Evolutionary conservation across 2,329 filamentous ascomycete genomes (phyloP).

Genomic region (Fonsecaea monophora): DNA sequence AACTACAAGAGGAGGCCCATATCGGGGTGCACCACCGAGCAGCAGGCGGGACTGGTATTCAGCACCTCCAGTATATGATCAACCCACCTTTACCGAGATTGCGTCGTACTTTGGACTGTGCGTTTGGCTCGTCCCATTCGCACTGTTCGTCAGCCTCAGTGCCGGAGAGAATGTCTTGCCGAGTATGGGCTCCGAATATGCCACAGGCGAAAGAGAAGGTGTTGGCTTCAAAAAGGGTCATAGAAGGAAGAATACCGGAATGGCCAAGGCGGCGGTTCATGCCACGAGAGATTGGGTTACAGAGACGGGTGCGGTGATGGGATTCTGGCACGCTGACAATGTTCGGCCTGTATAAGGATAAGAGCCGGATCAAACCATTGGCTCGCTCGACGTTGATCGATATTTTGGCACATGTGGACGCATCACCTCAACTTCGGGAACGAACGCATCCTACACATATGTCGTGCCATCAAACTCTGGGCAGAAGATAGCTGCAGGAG

Average conservation of each 20-base stretch:
- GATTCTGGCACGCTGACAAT: conserved; percentile 66
- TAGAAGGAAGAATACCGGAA: conserved; percentile 61
- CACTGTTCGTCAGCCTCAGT: conserved; percentile 90
- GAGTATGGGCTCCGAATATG: conserved; percentile 82
- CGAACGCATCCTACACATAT: background rate
- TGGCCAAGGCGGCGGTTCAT: conserved; percentile 70
- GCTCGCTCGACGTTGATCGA: background rate
- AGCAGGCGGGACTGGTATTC: conserved; percentile 46
- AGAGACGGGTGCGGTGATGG: conserved; percentile 68
- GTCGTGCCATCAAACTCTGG: background rate
- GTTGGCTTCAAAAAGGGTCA: conserved; percentile 42
- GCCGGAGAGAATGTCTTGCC: conserved; percentile 95
- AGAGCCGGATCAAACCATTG: conserved; percentile 43
- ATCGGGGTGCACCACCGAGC: conserved; percentile 55
- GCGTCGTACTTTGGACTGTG: conserved; percentile 95
- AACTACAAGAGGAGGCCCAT: conserved; percentile 46
- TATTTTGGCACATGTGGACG: background rate
- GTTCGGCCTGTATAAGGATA: conserved; percentile 44
- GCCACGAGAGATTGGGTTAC: conserved; percentile 65
- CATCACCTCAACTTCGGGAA: background rate
- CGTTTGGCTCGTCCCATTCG: conserved; percentile 95
- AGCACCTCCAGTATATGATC: conserved; percentile 45
- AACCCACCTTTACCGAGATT: conserved; percentile 90
- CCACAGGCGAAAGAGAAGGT: conserved; percentile 59
- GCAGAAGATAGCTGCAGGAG: background rate